These are phyloP conservation scores for Colletotrichum neosansevieriae DNA, from an alignment of 2,329 filamentous ascomycete species.

Conservation along the genomic window DNA sequence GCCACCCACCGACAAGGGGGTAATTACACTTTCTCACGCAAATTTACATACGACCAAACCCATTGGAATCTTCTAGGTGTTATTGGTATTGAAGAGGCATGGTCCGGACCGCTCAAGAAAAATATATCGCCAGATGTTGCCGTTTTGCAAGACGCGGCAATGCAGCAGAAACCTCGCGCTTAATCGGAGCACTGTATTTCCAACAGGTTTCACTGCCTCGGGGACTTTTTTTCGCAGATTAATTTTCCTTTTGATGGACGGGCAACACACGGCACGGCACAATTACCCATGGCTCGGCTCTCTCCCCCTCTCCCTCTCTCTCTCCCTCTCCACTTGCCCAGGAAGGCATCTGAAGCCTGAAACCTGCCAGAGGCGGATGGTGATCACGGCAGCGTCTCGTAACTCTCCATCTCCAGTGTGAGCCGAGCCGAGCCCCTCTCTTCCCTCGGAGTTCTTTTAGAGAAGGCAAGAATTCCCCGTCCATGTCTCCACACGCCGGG, in stretches of 20 bases:
- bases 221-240: background rate
- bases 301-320: too few relatives aligned
- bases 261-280: conserved; percentile 12
- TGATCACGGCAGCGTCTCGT: conserved; percentile 12
- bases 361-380: conserved; percentile 8
- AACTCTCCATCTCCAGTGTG: background rate
- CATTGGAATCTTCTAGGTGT: too few relatives aligned
- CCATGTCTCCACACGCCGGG: conserved; percentile 6
- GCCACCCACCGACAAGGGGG: too few relatives aligned
- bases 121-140: conserved; percentile 9
- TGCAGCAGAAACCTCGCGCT: background rate
- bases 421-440: background rate
- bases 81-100: too few relatives aligned
- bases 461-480: too few relatives aligned
- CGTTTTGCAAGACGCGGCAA: conserved; percentile 6
- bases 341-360: conserved; percentile 18
- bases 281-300: background rate
- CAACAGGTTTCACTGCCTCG: conserved; percentile 5
- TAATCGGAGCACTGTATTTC: background rate
- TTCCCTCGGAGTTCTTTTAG: background rate
- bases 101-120: background rate
- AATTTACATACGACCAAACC: too few relatives aligned
- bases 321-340: background rate
- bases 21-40: too few relatives aligned
- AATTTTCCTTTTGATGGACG: background rate